Evolutionary conservation across 331 rosid genomes (phyloP).

Genomic region (Acacia pycnantha): DNA sequence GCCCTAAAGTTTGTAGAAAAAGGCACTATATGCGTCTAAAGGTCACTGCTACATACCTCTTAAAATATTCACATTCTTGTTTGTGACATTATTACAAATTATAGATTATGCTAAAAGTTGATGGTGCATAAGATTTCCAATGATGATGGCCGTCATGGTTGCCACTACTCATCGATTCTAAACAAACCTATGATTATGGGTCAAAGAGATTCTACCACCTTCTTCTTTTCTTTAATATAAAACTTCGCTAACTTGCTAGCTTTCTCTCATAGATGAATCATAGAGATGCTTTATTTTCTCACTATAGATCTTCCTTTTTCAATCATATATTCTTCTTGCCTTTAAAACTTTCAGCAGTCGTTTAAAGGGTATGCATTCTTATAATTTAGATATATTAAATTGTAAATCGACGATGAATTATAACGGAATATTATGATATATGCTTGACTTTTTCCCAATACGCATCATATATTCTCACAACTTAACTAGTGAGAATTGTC

Average conservation of each 20-base stretch:
- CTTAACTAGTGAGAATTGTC: too few relatives aligned
- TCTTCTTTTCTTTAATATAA: not conserved
- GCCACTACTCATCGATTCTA: constrained; percentile 33
- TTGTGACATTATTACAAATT: constrained; percentile 2
- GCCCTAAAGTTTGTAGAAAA: constrained; percentile 23
- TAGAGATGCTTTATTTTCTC: not conserved
- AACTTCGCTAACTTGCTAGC: not conserved
- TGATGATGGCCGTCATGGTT: constrained; percentile 48
- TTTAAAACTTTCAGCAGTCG: constrained; percentile 20
- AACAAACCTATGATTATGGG: constrained; percentile 38
- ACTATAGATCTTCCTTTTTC: not conserved
- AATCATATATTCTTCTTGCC: constrained; percentile 26
- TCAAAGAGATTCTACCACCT: constrained; percentile 26
- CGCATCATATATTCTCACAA: not conserved
- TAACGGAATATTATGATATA: constrained; percentile 6
- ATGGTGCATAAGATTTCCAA: constrained; percentile 42
- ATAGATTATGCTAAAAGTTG: constrained; percentile 32
- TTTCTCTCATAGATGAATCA: not conserved
- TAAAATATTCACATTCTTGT: constrained; percentile 5
- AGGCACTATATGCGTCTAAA: not conserved
- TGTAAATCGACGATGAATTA: not conserved
- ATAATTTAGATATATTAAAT: not conserved
- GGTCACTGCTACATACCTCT: not conserved
- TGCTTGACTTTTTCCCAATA: constrained; percentile 7
- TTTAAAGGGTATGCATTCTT: constrained; percentile 23